Percentiles rank a stretch among this genome's conserved stretches.
Evolutionary conservation across 345 rosid genomes (phyloP).

Genomic region (Dipteronia sinensis): DNA sequence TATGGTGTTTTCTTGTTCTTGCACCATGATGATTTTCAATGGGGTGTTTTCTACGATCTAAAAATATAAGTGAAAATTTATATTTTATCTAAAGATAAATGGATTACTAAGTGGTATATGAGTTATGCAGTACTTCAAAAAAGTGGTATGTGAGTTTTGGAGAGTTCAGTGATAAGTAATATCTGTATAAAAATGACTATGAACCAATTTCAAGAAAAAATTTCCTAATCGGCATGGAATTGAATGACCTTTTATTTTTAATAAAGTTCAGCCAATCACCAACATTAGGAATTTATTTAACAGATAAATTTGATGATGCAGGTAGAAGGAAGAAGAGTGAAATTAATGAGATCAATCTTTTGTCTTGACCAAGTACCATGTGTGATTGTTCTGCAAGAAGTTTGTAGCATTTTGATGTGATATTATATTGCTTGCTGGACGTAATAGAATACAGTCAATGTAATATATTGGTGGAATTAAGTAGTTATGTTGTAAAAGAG

Average conservation of each 20-base stretch:
- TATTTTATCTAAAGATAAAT: no score
- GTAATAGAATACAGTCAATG: neutral
- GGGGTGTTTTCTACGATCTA: no score
- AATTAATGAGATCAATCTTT: neutral
- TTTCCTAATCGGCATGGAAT: neutral
- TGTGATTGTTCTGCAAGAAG: neutral
- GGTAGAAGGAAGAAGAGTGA: neutral
- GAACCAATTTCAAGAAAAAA: neutral
- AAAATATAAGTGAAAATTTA: no score
- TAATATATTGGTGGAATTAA: neutral
- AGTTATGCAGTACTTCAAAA: no score
- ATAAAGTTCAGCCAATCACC: neutral
- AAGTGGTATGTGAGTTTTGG: neutral
- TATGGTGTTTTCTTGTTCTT: neutral
- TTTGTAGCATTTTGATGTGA: neutral
- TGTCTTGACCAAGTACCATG: neutral
- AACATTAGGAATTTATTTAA: neutral
- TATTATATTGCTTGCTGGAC: neutral
- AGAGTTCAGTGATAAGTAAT: neutral
- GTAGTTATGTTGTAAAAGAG: neutral
- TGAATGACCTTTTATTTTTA: neutral
- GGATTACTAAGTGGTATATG: neutral
- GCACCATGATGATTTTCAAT: neutral
- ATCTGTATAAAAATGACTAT: neutral
- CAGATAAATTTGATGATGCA: neutral